Percentiles rank a stretch among this genome's conserved stretches.
Conservation (phyloP, 1,139 yeast species). For the Debaryomycetaceae sp. region DNA sequence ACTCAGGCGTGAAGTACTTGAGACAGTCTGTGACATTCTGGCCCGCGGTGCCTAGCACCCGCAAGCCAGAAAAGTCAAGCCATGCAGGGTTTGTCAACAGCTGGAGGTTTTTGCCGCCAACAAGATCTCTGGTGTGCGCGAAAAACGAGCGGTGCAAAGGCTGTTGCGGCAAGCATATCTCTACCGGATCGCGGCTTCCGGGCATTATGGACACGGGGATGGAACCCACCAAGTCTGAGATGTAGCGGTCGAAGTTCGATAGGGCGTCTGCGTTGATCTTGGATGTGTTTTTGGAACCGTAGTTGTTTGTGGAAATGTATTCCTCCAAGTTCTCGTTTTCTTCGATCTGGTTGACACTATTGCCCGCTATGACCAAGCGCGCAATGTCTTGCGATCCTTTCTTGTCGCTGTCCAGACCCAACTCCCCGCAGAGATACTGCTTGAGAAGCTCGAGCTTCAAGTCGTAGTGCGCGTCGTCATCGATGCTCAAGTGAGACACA, state of each 20-base stretch:
- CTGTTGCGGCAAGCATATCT: slow-evolving; percentile 83
- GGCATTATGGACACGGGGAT: slow-evolving; percentile 80
- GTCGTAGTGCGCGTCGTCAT: slow-evolving; percentile 37
- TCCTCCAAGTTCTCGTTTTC: slow-evolving; percentile 26
- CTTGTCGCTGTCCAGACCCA: slow-evolving; percentile 38
- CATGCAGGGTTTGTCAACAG: slow-evolving; percentile 75
- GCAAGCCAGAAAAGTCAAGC: slow-evolving; percentile 48
- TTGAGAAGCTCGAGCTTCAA: slow-evolving; percentile 57
- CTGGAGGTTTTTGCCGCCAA: slow-evolving; percentile 39
- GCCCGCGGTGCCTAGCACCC: slow-evolving; percentile 75
- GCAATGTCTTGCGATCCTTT: slow-evolving; percentile 35
- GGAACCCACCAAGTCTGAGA: slow-evolving; percentile 55
- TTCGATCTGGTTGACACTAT: slow-evolving; percentile 49
- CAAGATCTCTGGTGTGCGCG: slow-evolving; percentile 40
- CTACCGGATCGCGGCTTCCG: slow-evolving; percentile 82
- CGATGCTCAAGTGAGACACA: slow-evolving; percentile 70
- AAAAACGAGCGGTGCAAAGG: slow-evolving; percentile 78
- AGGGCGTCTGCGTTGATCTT: slow-evolving; percentile 45
- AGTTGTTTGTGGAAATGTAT: slow-evolving; percentile 39
- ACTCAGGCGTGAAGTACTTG: slow-evolving; percentile 60
- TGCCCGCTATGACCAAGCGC: slow-evolving; percentile 70
- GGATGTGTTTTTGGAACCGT: slow-evolving; percentile 52
- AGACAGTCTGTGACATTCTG: slow-evolving; percentile 78
- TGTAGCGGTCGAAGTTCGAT: slow-evolving; percentile 49
- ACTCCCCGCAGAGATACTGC: slow-evolving; percentile 70